A percentile compares a stretch with the other conserved stretches of the same genome.
phyloP scores from a whole-genome alignment of 139 green algal genomes.

The Chloropicon primus region DNA sequence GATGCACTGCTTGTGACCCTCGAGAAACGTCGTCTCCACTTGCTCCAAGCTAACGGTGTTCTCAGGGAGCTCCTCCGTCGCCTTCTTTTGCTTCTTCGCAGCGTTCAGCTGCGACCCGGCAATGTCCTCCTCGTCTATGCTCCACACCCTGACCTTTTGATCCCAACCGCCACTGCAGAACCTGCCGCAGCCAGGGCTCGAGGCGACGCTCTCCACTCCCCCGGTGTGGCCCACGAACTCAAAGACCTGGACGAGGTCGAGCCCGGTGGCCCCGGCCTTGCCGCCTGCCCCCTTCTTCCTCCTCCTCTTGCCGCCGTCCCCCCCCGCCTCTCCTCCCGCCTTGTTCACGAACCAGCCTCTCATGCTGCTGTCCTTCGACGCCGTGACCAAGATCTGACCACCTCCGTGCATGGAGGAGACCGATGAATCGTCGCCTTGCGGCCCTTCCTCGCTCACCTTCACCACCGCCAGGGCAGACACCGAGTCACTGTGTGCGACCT shows the following conservation, averaged over 20 bases:
- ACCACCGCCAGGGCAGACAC: not conserved
- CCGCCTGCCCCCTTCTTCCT: not conserved
- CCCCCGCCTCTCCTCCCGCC: not conserved
- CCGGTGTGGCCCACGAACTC: not conserved
- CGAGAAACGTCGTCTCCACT: not conserved
- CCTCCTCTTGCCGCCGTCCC: not conserved
- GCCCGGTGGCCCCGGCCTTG: not conserved
- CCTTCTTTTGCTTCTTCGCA: not conserved
- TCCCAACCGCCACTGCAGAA: not conserved
- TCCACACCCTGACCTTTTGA: not conserved
- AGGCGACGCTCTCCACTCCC: not conserved
- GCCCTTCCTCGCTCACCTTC: not conserved
- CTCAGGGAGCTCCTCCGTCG: no score
- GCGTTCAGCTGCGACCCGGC: not conserved
- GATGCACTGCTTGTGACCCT: not conserved
- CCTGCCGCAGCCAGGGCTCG: not conserved
- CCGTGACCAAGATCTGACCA: not conserved
- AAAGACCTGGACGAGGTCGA: not conserved
- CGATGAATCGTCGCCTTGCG: not conserved
- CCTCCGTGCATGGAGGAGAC: no score
- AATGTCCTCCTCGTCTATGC: not conserved
- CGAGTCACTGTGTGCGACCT: not conserved
- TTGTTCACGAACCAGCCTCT: not conserved
- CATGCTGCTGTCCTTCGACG: not conserved
- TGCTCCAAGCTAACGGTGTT: not conserved